Conservation (phyloP, 2,329 filamentous ascomycete genomes). For the Calonectria multiphialidica region DNA sequence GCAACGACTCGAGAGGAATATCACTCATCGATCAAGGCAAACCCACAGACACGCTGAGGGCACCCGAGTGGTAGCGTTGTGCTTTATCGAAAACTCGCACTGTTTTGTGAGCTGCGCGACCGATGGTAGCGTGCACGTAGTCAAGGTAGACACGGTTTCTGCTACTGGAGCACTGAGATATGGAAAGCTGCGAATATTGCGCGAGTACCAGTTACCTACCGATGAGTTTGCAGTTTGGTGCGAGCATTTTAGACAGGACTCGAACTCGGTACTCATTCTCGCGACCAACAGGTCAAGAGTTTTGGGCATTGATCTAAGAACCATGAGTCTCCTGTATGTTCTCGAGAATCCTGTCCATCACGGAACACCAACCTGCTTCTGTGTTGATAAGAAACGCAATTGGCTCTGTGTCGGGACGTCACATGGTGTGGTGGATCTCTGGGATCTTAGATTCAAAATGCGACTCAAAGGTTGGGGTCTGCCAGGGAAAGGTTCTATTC, state of each 20-base stretch:
- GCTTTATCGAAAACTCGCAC: constrained; percentile 94
- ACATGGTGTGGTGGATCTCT: constrained; percentile 92
- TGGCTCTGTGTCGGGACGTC: constrained; percentile 94
- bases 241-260: constrained; percentile 89
- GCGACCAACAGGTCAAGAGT: constrained; percentile 89
- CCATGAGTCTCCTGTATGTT: constrained; percentile 84
- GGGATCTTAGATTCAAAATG: constrained; percentile 96
- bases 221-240: constrained; percentile 89
- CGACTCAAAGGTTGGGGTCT: constrained; percentile 90
- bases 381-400: constrained; percentile 84
- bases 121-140: constrained; percentile 90
- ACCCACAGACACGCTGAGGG: constrained; percentile 82
- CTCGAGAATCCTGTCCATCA: constrained; percentile 92
- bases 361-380: constrained; percentile 92
- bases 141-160: constrained; percentile 76
- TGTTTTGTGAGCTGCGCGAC: constrained; percentile 92
- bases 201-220: constrained; percentile 81
- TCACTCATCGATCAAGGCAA: constrained; percentile 87
- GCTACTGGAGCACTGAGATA: constrained; percentile 74
- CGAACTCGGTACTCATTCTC: constrained; percentile 84
- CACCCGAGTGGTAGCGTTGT: constrained; percentile 82
- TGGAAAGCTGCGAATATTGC: constrained; percentile 79
- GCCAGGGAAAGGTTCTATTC: constrained; percentile 82
- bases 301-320: constrained; percentile 86
- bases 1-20: constrained; percentile 88